Conservation (phyloP, 495 filamentous ascomycete genomes). For the Daldinia grandis region DNA sequence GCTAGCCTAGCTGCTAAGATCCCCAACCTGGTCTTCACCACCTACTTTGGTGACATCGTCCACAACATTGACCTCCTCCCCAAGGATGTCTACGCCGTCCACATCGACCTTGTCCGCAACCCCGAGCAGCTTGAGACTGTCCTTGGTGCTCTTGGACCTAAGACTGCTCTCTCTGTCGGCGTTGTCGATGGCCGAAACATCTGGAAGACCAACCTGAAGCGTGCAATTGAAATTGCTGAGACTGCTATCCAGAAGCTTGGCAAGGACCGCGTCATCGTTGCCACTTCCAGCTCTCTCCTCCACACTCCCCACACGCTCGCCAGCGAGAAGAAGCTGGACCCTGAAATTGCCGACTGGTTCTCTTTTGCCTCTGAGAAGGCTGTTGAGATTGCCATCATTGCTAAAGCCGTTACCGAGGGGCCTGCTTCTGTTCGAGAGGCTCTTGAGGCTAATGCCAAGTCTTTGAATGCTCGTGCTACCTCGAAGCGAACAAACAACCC, state of each 20-base stretch:
- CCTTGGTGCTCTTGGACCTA: slow-evolving; percentile 75
- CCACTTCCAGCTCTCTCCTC: slow-evolving; percentile 95
- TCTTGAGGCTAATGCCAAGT: slow-evolving; percentile 93
- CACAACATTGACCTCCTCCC: slow-evolving; percentile 95
- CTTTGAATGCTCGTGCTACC: slow-evolving; percentile 83
- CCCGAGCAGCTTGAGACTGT: slow-evolving; percentile 93
- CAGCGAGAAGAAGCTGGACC: slow-evolving; percentile 94
- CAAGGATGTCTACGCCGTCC: slow-evolving; percentile 78
- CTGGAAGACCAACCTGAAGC: slow-evolving; percentile 99
- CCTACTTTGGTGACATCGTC: slow-evolving; percentile 99
- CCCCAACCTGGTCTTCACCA: slow-evolving; percentile 85
- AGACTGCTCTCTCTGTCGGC: slow-evolving; percentile 90
- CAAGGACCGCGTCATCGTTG: slow-evolving; percentile 93
- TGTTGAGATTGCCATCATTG: slow-evolving; percentile 86
- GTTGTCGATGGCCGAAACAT: slow-evolving; percentile 99
- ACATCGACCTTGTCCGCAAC: slow-evolving; percentile 95
- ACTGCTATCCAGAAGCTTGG: slow-evolving; percentile 90
- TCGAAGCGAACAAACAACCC: slow-evolving; percentile 97
- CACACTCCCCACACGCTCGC: slow-evolving; percentile 97
- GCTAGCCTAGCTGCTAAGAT: slow-evolving; percentile 75
- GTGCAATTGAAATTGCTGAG: slow-evolving; percentile 87
- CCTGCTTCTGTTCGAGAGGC: slow-evolving; percentile 83
- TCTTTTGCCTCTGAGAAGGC: slow-evolving; percentile 97
- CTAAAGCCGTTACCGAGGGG: slow-evolving; percentile 93
- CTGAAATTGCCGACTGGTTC: slow-evolving; percentile 97